Base-by-base conservation (phyloP, 2,329 filamentous ascomycete species). In the Apiospora hydei region DNA sequence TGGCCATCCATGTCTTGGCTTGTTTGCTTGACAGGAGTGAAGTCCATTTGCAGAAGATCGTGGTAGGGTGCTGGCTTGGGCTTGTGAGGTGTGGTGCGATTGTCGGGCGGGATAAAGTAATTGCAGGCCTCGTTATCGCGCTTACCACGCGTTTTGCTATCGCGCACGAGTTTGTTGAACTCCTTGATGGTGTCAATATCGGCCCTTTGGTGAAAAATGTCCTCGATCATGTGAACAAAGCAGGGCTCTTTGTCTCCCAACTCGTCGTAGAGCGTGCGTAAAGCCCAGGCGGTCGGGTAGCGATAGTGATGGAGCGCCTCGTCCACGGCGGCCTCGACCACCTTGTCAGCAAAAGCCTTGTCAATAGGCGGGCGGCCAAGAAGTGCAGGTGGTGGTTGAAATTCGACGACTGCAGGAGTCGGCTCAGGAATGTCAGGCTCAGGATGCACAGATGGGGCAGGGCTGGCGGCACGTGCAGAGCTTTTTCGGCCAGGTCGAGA, bases 281-380 rank as follows among this genome's bases (percentile, higher is more conserved):
- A 83, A 57, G 90, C 89, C 83, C 86, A 91, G 2, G 90, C 90
- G 11, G 89, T 91, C 70, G 89, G 88, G 78, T 89, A 91, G 72
- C 88, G 87, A 73, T 84, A 84, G 77, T 88, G 85, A 72, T 84
- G 82, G 68, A 92, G 80, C 6, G 89, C 89, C 77, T 90, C 85
- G 13, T 89, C 85, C 43, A 91, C 88, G n/a, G 89, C 88, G 44
- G 81, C 77, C 78, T 90, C 87, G 51, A 92, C 83, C 41, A 90
- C 86, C 77, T 83, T 86, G 76, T 87, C 88, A 38, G 84, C 83
- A 46, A 85, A 78, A 51, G 86, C 85, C 73, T 83, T 85, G 74
- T 85, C 83, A 1, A 80, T 78, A 14, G 77, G 77, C 34, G 77
- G 73, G 10, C 41, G 66, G 30, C 24, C 66, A 46, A 46, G 41